phyloP scores from a whole-genome alignment of 2,329 filamentous ascomycete genomes.

The Phoma sp. region DNA sequence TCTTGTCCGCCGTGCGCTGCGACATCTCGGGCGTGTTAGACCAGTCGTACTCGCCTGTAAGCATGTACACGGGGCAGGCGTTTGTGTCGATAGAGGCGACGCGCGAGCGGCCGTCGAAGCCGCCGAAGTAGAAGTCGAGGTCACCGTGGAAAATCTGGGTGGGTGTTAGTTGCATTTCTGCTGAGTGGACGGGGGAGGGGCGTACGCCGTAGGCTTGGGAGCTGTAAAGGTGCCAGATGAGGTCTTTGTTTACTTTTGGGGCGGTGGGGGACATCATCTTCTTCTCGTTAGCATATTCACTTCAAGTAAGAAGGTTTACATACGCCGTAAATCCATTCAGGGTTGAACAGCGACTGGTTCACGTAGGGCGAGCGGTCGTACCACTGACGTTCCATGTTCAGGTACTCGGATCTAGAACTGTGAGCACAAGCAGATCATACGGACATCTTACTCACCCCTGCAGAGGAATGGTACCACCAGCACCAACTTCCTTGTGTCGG shows the following conservation, averaged over 20 bases:
- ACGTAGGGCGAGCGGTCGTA: conserved; percentile 57
- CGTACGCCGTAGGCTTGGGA: conserved; percentile 57
- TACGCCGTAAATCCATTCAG: conserved; percentile 58
- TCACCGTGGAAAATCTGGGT: conserved; percentile 59
- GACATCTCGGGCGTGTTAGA: conserved; percentile 57
- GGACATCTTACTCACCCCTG: conserved; percentile 46
- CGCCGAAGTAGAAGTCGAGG: conserved; percentile 60
- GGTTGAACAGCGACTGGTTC: conserved; percentile 58
- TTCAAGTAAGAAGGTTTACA: neutral
- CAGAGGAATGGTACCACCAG: conserved; percentile 56
- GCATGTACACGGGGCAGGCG: conserved; percentile 59
- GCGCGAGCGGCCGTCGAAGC: conserved; percentile 57
- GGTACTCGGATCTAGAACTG: conserved; percentile 45
- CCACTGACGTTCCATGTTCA: conserved; percentile 55
- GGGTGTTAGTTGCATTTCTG: neutral
- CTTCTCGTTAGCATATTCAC: conserved; percentile 1
- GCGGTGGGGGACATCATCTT: conserved; percentile 58
- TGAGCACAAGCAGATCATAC: conserved; percentile 21
- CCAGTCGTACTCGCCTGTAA: conserved; percentile 61
- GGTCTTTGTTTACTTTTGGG: conserved; percentile 54
- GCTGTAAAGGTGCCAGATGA: conserved; percentile 60
- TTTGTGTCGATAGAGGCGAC: conserved; percentile 57
- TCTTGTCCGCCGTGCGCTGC: conserved; percentile 57
- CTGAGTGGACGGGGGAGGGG: neutral
- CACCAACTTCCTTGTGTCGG: conserved; percentile 56